Conservation (phyloP, 768 basidiomycete species). For the Boletellus ananas region DNA sequence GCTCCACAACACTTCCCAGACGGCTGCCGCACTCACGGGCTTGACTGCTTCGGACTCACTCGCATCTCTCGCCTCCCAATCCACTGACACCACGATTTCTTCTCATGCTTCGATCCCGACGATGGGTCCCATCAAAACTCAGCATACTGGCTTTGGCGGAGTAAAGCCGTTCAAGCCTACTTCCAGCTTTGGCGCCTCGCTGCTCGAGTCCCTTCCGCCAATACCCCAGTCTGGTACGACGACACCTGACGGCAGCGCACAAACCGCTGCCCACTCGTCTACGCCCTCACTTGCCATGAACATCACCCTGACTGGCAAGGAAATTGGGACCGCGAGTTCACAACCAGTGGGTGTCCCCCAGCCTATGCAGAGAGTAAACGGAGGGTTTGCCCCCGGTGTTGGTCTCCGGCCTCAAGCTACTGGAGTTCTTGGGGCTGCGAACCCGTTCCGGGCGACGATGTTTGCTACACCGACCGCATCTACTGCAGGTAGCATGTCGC, state of each 20-base stretch:
- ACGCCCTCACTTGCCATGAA: slow-evolving; percentile 28
- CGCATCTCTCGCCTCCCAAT: slow-evolving; percentile 47
- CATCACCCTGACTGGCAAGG: slow-evolving; percentile 11
- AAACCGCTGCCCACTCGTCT: slow-evolving; percentile 9
- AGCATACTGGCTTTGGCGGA: slow-evolving; percentile 51
- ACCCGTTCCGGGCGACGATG: slow-evolving; percentile 69
- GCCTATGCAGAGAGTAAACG: slow-evolving; percentile 11
- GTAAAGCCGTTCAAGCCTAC: slow-evolving; percentile 82
- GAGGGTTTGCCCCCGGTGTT: slow-evolving; percentile 37
- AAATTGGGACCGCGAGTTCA: slow-evolving; percentile 28
- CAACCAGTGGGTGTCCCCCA: slow-evolving; percentile 32
- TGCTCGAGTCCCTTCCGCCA: slow-evolving; percentile 71
- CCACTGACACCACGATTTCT: slow-evolving; percentile 42
- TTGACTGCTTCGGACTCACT: slow-evolving; percentile 46
- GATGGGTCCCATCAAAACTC: slow-evolving; percentile 35
- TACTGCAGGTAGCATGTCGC: not conserved
- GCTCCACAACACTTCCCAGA: slow-evolving; percentile 28
- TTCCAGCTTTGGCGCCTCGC: slow-evolving; percentile 72
- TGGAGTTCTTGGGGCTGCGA: slow-evolving; percentile 46
- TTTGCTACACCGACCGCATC: slow-evolving; percentile 34
- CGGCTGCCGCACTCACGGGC: slow-evolving; percentile 35
- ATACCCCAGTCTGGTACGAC: slow-evolving; percentile 56
- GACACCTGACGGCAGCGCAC: slow-evolving; percentile 37
- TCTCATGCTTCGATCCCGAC: slow-evolving; percentile 33
- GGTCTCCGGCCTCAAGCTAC: slow-evolving; percentile 59